A percentile compares a stretch with the other conserved stretches of the same genome.
Conservation (phyloP, 495 filamentous ascomycete species). For the Lepidopterella palustris region DNA sequence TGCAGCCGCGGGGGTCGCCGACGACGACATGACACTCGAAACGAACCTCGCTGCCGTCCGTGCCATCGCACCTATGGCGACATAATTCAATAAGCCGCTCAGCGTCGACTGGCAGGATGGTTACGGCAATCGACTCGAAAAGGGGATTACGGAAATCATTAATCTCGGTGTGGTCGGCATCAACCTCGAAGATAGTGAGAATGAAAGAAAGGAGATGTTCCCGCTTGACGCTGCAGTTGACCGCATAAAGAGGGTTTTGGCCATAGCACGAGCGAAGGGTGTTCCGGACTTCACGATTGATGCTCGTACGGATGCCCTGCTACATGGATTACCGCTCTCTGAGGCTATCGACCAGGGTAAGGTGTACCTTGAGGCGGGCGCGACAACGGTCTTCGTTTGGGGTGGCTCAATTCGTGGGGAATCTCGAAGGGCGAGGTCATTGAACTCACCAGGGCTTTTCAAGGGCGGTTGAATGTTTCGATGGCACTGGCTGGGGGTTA, state of each 20-base stretch:
- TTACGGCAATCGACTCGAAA: slow-evolving; percentile 20
- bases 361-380: slow-evolving; percentile 24
- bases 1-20: slow-evolving; percentile 36
- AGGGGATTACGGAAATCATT: slow-evolving; percentile 9
- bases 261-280: slow-evolving; percentile 9
- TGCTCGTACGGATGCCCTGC: slow-evolving; percentile 23
- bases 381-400: slow-evolving; percentile 26
- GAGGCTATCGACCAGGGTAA: slow-evolving; percentile 26
- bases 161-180: slow-evolving; percentile 14
- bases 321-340: slow-evolving; percentile 4
- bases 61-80: slow-evolving; percentile 7
- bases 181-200: slow-evolving; percentile 25
- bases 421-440: slow-evolving; percentile 18
- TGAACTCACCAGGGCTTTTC: slow-evolving; percentile 14
- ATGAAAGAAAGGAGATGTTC: slow-evolving; percentile 14
- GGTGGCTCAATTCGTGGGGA: slow-evolving; percentile 16
- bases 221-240: slow-evolving; percentile 1
- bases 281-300: slow-evolving; percentile 27
- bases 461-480: slow-evolving; percentile 27
- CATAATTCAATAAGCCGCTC: slow-evolving; percentile 11
- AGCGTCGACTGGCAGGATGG: slow-evolving; percentile 26
- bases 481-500: slow-evolving; percentile 6
- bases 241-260: slow-evolving; percentile 12
- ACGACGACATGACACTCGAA: slow-evolving; percentile 40
- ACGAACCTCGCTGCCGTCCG: slow-evolving; percentile 33